Percentiles rank a stretch among this genome's conserved stretches.
Evolutionary conservation across 768 basidiomycete genomes (phyloP).

Genomic region (Coprinopsis cinerea): DNA sequence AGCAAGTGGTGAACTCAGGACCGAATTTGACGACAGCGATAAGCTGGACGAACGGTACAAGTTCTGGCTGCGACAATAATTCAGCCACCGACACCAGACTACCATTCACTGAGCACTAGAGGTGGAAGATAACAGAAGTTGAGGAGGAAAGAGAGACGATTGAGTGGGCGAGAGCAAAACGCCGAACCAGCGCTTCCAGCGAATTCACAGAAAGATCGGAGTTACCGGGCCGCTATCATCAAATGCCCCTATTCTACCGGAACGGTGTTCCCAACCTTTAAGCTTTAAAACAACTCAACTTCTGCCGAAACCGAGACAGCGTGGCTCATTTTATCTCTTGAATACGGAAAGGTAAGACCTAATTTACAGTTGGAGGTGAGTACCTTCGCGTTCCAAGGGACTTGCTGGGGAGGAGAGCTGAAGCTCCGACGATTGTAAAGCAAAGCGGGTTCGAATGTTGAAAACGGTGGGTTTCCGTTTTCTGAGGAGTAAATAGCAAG

Average conservation of each 20-base stretch:
- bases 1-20: not conserved
- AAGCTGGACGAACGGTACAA: conserved; percentile 1
- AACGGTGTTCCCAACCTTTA: no score
- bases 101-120: not conserved
- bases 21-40: not conserved
- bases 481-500: no score
- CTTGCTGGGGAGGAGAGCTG: no score
- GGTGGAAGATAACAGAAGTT: not conserved
- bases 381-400: no score
- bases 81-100: not conserved
- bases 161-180: not conserved
- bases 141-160: not conserved
- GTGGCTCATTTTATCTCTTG: no score
- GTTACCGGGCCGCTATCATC: not conserved
- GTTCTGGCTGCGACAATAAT: not conserved
- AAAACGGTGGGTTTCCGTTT: no score
- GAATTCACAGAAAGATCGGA: not conserved
- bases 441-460: no score
- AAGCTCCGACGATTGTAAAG: no score
- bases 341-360: no score
- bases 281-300: no score
- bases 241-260: not conserved
- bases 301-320: no score
- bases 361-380: no score
- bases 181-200: not conserved